phyloP scores from a whole-genome alignment of 768 basidiomycete species.

The Pilatotrama ljubarskyi region DNA sequence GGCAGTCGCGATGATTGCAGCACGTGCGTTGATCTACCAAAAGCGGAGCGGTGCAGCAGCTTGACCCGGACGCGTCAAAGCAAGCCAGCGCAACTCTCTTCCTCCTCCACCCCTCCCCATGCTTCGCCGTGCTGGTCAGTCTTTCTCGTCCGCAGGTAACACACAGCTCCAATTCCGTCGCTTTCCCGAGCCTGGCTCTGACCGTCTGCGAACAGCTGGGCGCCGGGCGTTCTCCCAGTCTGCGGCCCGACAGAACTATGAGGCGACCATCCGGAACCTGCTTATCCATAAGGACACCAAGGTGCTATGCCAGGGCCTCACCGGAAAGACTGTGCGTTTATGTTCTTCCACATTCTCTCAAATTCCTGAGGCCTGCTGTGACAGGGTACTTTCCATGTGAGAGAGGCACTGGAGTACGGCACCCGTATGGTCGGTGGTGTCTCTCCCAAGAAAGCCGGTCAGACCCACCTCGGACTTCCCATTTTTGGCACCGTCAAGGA shows the following conservation, averaged over 20 bases:
- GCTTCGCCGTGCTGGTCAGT: conserved; percentile 63
- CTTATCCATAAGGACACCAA: conserved; percentile 93
- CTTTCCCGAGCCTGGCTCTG: background rate
- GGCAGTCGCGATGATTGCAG: background rate
- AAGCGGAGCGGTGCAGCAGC: conserved; percentile 9
- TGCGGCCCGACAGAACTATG: conserved; percentile 73
- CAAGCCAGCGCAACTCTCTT: conserved; percentile 19
- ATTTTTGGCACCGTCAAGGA: conserved; percentile 92
- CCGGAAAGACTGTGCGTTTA: conserved; percentile 83
- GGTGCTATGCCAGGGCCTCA: conserved; percentile 88
- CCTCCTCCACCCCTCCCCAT: conserved; percentile 35
- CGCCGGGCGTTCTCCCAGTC: conserved; percentile 83
- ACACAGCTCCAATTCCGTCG: background rate
- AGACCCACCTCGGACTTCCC: conserved; percentile 92
- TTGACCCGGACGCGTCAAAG: conserved; percentile 11
- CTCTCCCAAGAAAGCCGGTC: conserved; percentile 94
- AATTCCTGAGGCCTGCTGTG: background rate
- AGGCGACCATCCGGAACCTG: conserved; percentile 88
- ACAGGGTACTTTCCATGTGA: conserved; percentile 95
- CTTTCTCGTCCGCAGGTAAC: conserved; percentile 54
- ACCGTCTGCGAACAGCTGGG: conserved; percentile 44
- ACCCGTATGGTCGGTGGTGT: conserved; percentile 99
- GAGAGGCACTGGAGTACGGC: conserved; percentile 90
- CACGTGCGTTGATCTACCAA: conserved; percentile 20
- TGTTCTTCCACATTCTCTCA: background rate